phyloP scores from a whole-genome alignment of 176 grass and related monocot species.

The Puya raimondii region DNA sequence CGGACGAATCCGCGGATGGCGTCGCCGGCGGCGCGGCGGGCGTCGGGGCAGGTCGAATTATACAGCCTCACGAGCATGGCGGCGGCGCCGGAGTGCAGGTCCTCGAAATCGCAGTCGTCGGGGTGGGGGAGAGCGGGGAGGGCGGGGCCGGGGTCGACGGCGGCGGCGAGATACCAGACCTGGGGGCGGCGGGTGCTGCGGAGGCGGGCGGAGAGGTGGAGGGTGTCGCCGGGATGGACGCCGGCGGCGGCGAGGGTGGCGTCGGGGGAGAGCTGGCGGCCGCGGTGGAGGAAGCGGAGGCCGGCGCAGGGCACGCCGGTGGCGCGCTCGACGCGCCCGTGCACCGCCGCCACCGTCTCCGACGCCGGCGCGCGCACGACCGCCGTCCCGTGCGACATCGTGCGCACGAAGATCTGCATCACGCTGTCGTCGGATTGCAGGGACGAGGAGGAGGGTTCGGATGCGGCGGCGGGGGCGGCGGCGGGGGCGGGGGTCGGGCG shows the following conservation, averaged over 20 bases:
- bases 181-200: slow-evolving; percentile 31
- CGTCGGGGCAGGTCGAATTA: background rate
- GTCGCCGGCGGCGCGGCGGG: background rate
- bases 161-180: slow-evolving; percentile 20
- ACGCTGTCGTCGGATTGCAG: slow-evolving; percentile 12
- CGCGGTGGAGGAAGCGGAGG: slow-evolving; percentile 1
- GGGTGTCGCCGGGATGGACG: slow-evolving; percentile 16
- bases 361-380: no score
- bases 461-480: no score
- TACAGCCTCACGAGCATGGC: no score
- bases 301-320: background rate
- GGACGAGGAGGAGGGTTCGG: no score
- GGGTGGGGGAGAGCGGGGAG: slow-evolving; percentile 25
- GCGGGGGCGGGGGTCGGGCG: slow-evolving; percentile 25
- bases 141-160: slow-evolving; percentile 19
- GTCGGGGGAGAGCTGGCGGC: background rate
- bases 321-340: background rate
- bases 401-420: no score
- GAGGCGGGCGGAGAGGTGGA: slow-evolving; percentile 4
- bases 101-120: slow-evolving; percentile 22
- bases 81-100: slow-evolving; percentile 34
- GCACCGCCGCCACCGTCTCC: background rate
- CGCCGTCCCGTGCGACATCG: no score
- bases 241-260: slow-evolving; percentile 10
- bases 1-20: background rate